These are phyloP conservation scores for Paramyrothecium roridum DNA, from an alignment of 2,329 filamentous ascomycete genomes.

Conservation along the genomic window DNA sequence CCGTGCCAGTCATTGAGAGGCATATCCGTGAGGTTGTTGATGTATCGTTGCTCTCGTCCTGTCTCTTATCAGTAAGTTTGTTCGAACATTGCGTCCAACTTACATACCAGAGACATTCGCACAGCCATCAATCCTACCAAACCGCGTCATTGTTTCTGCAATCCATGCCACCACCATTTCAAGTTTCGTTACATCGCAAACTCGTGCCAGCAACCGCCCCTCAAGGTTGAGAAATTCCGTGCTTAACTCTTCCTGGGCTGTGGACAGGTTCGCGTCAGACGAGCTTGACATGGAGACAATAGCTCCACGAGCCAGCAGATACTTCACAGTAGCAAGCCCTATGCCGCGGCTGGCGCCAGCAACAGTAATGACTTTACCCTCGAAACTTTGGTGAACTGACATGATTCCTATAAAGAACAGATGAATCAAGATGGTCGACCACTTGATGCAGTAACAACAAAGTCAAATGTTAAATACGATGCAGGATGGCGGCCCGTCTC, in stretches of 20 bases:
- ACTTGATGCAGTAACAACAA: no score
- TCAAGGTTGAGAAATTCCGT: constrained; percentile 15
- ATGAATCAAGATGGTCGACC: no score
- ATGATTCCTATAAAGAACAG: no score
- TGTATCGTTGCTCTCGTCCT: constrained; percentile 18
- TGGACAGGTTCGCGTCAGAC: constrained; percentile 20
- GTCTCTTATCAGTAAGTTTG: constrained; percentile 1
- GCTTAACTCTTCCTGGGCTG: constrained; percentile 16
- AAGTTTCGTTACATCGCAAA: constrained; percentile 23
- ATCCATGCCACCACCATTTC: constrained; percentile 30
- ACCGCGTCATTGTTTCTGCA: constrained; percentile 22
- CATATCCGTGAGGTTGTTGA: constrained; percentile 18
- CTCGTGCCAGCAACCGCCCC: constrained; percentile 16
- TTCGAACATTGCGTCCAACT: background rate
- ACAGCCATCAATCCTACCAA: constrained; percentile 29
- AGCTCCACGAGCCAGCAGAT: constrained; percentile 40
- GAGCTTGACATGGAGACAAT: constrained; percentile 25
- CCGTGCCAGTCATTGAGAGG: constrained; percentile 16
- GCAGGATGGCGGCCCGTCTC: no score
- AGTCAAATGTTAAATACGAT: no score
- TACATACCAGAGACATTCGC: constrained; percentile 32
- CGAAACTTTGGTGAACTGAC: constrained; percentile 4
- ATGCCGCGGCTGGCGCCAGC: constrained; percentile 58
- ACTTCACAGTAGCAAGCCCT: constrained; percentile 48
- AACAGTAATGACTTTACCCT: constrained; percentile 59